Evolutionary conservation across 306 rosid species (phyloP), one percentile per base, ranked within the genome.

Genomic region (Chamaecrista fasciculata): DNA sequence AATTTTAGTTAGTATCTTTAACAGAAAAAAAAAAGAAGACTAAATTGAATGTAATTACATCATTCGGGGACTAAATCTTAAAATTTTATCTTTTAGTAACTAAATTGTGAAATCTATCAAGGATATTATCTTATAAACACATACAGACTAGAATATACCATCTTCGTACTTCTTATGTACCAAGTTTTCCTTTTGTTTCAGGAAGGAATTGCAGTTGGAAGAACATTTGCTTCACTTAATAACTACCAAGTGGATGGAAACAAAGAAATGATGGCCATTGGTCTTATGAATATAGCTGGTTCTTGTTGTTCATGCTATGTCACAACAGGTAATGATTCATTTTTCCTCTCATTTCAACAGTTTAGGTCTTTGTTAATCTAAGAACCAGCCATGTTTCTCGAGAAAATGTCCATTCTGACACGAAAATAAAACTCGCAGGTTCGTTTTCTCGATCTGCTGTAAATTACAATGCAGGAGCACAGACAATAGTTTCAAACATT

Each of bases 191-290:
- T 28, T 6, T 14, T 75, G 48, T 31, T 57, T 42, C 59, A 95
- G 99, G 99, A 95, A 91, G 99, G 99, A 78, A 74, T 95, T 80
- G 99, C 99, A 4, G 96, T 91, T 2, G 99, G 97, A 50, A 91
- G 97, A 79, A 95, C 97, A 70, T 89, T 95, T 81, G 97, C 99
- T 29, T 53, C 95, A 37, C 75, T 95, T 72, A 60, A 87, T 74
- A 95, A 89, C 77, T 95, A 95, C 79, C 99, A 95, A 77, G 96
- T 91, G 15, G 99, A 95, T 71, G 99, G 97, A 79, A 95, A 95
- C 85, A 95, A 95, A 81, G 99, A 95, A 83, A 91, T 95, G 97
- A 91, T 90, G 87, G 99, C 96, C 26, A 85, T 95, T 63, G 99
- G 97, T 47, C 43, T 95, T 19, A 91, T 85, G 99, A 95, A 91